These are phyloP conservation scores for Nannizziopsis arthrosporioides DNA, from an alignment of 2,329 filamentous ascomycete genomes.

Conservation along the genomic window DNA sequence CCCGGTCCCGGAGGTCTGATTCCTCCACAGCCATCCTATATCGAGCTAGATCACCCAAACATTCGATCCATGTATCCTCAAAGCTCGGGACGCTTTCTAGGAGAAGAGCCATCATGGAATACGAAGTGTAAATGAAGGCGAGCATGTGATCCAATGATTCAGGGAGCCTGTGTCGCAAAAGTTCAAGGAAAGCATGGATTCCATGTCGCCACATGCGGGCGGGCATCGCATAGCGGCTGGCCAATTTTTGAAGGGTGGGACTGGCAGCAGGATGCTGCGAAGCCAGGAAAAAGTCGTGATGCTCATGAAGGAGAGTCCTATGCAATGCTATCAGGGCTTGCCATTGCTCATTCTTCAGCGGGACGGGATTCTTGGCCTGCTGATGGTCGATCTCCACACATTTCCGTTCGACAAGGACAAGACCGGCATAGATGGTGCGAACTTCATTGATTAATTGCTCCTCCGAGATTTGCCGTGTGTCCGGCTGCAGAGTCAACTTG, in stretches of 20 bases:
- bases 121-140: constrained; percentile 76
- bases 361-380: constrained; percentile 44
- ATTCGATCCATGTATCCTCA: constrained; percentile 86
- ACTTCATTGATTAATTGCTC: constrained; percentile 72
- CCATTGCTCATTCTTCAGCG: constrained; percentile 59
- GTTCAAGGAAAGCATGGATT: constrained; percentile 72
- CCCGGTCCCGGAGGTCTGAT: constrained; percentile 59
- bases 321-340: constrained; percentile 74
- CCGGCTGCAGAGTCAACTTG: constrained; percentile 38
- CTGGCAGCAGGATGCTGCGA: constrained; percentile 74
- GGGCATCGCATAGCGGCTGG: constrained; percentile 79
- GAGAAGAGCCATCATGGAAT: constrained; percentile 77
- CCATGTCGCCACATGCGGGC: constrained; percentile 89
- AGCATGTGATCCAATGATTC: constrained; percentile 78
- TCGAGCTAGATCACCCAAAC: constrained; percentile 70
- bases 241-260: constrained; percentile 53
- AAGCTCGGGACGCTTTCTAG: constrained; percentile 78
- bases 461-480: constrained; percentile 59
- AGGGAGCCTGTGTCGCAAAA: constrained; percentile 63
- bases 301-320: constrained; percentile 66
- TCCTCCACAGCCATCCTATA: constrained; percentile 92
- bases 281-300: constrained; percentile 77
- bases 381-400: constrained; percentile 71
- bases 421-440: constrained; percentile 51
- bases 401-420: constrained; percentile 78